Evolutionary conservation across 805 yeast genomes (phyloP).

Genomic region (Yarrowia bubula): DNA sequence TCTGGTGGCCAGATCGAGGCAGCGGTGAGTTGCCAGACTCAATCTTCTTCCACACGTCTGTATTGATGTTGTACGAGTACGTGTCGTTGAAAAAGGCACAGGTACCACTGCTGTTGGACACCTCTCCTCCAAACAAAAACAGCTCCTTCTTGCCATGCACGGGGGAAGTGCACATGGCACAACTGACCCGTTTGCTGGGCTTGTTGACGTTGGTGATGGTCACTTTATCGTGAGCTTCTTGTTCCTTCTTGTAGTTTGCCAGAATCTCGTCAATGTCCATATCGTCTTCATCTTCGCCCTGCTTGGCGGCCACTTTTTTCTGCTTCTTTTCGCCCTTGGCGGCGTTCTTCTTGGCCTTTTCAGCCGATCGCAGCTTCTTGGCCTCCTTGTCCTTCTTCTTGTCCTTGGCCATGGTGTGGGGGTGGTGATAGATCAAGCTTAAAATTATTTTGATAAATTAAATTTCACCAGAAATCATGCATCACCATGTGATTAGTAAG

Average conservation of each 20-base stretch:
- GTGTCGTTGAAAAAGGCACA: slow-evolving; percentile 76
- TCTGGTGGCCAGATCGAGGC: slow-evolving; percentile 90
- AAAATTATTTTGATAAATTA: neutral
- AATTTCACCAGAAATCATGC: neutral
- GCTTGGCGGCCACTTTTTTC: slow-evolving; percentile 71
- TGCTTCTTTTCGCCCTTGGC: slow-evolving; percentile 71
- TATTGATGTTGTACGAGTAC: slow-evolving; percentile 67
- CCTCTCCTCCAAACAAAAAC: slow-evolving; percentile 88
- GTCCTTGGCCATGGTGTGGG: slow-evolving; percentile 48
- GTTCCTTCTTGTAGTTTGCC: slow-evolving; percentile 74
- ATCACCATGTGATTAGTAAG: too few relatives aligned
- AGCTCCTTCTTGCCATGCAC: slow-evolving; percentile 73
- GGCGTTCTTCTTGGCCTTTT: slow-evolving; percentile 71
- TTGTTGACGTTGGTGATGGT: slow-evolving; percentile 54
- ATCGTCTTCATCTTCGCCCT: slow-evolving; percentile 79
- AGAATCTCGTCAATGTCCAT: slow-evolving; percentile 82
- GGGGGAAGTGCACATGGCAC: slow-evolving; percentile 74
- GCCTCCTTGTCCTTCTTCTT: slow-evolving; percentile 89
- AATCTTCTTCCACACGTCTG: slow-evolving; percentile 75
- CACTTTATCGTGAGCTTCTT: slow-evolving; percentile 72
- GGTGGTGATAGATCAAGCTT: neutral
- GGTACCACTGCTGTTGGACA: slow-evolving; percentile 43
- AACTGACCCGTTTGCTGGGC: slow-evolving; percentile 71
- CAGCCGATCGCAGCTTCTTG: slow-evolving; percentile 83
- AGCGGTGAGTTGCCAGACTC: slow-evolving; percentile 84